Evolutionary conservation across 306 rosid genomes (phyloP), one percentile per base, ranked within the genome.

Genomic region (Vigna radiata): DNA sequence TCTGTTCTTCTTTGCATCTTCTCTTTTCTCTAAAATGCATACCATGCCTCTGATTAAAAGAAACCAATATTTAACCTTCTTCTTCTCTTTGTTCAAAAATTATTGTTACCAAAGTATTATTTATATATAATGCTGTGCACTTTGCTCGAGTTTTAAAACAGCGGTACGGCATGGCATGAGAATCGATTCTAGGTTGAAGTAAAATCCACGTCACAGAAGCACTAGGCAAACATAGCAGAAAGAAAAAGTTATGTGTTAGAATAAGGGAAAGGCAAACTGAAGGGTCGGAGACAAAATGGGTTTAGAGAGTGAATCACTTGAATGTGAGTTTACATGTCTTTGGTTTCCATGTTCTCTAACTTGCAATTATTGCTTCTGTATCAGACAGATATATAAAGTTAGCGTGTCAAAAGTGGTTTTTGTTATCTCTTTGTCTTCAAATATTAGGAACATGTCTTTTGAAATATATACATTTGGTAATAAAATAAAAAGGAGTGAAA

Each of bases 161-260:
- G 33, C 54, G 55, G 19, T 41, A 69, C 54, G 47, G 68, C 81
- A 73, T 54, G 53, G 9, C 54, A 31, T 16, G 27, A 70, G 79
- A 73, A 79, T 83, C 58, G 69, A 79, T 83, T 83, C 74, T 69
- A 44, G 54, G 36, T 69, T 67, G 79, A 48, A 37, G 75, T 29
- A 72, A 82, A 76, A 65, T 58, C 58, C 68, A 36, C 76, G 37
- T 37, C 8, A 55, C 50, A 55, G 60, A 61, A 54, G 67, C 72
- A 61, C 49, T 50, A 19, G 25, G 19, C 9, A 14, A 59, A 58
- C 48, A 61, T 63, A 48, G n/a, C 52, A 43, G 4, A 59, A 58
- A 29, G 2, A 4, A 15, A 37, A 2, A 64, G 4, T 2, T 7
- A 39, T 33, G 19, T 43, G 61, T 14, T 55, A 43, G 49, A 55